Percentiles rank a stretch among this genome's conserved stretches.
Conservation (phyloP, 2,329 filamentous ascomycete genomes). For the Ceratocystis diversiconidia region DNA sequence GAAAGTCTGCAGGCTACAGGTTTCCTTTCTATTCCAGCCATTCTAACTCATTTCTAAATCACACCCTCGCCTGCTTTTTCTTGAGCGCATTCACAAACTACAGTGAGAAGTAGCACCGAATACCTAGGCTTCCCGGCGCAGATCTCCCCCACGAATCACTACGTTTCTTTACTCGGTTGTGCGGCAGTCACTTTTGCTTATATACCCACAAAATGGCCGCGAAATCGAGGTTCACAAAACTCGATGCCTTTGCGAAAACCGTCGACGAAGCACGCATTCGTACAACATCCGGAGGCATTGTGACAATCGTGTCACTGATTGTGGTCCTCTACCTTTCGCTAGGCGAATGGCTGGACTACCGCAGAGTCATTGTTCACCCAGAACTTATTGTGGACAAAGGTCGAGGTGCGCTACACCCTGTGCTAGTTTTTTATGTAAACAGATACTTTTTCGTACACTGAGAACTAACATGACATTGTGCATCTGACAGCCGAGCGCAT, state of each 20-base stretch:
- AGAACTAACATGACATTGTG: slow-evolving; percentile 20
- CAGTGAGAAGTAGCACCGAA: background rate
- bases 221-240: slow-evolving; percentile 88
- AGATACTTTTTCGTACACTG: background rate
- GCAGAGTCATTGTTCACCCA: slow-evolving; percentile 70
- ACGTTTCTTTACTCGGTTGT: background rate
- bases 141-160: background rate
- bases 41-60: background rate
- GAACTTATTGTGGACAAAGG: slow-evolving; percentile 95
- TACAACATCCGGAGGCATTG: slow-evolving; percentile 86
- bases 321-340: slow-evolving; percentile 78
- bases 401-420: slow-evolving; percentile 46
- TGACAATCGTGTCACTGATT: slow-evolving; percentile 80
- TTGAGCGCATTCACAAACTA: background rate
- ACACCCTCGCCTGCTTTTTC: background rate
- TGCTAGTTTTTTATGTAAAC: background rate
- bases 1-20: slow-evolving; percentile 4
- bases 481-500: slow-evolving; percentile 66
- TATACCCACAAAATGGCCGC: slow-evolving; percentile 48
- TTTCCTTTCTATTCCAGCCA: background rate
- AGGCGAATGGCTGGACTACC: slow-evolving; percentile 94
- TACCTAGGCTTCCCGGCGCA: background rate
- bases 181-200: background rate
- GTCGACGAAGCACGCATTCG: slow-evolving; percentile 95
- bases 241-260: slow-evolving; percentile 98